phyloP scores from a whole-genome alignment of 805 yeast species.

The Myxozyma mucilagina region DNA sequence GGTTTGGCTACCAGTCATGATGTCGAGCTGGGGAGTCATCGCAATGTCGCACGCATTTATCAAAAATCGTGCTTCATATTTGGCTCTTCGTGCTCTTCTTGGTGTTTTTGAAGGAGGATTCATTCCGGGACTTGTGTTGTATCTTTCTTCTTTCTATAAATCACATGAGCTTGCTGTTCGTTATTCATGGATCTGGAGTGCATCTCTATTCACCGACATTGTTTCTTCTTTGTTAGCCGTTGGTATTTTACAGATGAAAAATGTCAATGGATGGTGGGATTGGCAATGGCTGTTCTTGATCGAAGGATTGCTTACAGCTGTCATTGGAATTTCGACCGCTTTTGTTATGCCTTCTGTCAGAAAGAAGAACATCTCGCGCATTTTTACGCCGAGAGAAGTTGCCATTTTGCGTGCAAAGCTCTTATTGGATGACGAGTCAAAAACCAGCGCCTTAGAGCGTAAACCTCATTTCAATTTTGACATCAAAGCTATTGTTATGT shows the following conservation, averaged over 20 bases:
- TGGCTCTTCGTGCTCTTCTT: conserved; percentile 51
- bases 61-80: conserved; percentile 42
- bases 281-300: conserved; percentile 68
- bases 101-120: conserved; percentile 69
- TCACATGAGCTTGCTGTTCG: conserved; percentile 58
- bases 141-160: conserved; percentile 69
- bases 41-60: conserved; percentile 54
- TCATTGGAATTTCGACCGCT: conserved; percentile 52
- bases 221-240: conserved; percentile 53
- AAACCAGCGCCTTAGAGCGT: conserved; percentile 21
- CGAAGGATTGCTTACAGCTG: conserved; percentile 59
- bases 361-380: conserved; percentile 17
- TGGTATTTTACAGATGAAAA: conserved; percentile 54
- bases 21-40: conserved; percentile 60
- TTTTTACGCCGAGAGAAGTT: conserved; percentile 22
- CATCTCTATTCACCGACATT: conserved; percentile 52
- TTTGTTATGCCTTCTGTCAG: conserved; percentile 50
- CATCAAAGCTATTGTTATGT: conserved; percentile 10
- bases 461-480: conserved; percentile 7
- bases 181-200: conserved; percentile 60
- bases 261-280: conserved; percentile 47
- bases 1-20: conserved; percentile 53
- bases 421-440: conserved; percentile 23
- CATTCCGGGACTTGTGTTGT: conserved; percentile 62
- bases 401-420: conserved; percentile 30